These are phyloP conservation scores for Phlebopus sp. DNA, from an alignment of 1,284 basidiomycete genomes.

Conservation along the genomic window DNA sequence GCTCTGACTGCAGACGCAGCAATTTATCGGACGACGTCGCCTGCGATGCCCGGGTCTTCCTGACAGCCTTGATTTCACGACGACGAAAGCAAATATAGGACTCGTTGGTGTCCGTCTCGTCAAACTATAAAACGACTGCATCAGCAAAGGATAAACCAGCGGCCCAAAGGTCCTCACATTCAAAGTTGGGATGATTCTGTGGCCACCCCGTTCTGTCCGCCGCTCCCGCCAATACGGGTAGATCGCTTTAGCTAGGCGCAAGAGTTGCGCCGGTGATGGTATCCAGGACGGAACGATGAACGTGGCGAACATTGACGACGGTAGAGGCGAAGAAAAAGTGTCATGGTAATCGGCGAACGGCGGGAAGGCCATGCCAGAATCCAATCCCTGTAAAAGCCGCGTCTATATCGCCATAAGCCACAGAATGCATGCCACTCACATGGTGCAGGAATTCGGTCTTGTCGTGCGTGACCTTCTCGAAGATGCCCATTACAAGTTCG, in stretches of 20 bases:
- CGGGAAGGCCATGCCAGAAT: conserved; percentile 69
- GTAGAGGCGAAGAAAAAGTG: conserved; percentile 57
- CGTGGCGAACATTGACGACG: conserved; percentile 58
- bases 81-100: conserved; percentile 98
- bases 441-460: conserved; percentile 91
- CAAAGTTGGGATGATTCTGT: conserved; percentile 74
- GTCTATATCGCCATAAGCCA: neutral
- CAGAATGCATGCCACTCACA: conserved; percentile 39
- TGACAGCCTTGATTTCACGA: conserved; percentile 90
- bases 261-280: conserved; percentile 52
- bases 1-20: conserved; percentile 75
- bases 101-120: conserved; percentile 90
- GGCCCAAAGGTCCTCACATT: conserved; percentile 53
- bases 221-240: conserved; percentile 85
- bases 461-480: conserved; percentile 91
- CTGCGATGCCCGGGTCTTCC: conserved; percentile 92
- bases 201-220: conserved; percentile 70
- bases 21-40: conserved; percentile 87
- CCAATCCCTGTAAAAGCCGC: conserved; percentile 46
- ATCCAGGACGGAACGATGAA: conserved; percentile 62
- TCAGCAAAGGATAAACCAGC: conserved; percentile 4
- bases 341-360: conserved; percentile 79
- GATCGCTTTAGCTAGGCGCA: conserved; percentile 63
- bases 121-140: conserved; percentile 51
- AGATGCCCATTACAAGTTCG: conserved; percentile 92